Evolutionary conservation across 1,284 basidiomycete species (phyloP).

Genomic region (Apiotrichum laibachii): DNA sequence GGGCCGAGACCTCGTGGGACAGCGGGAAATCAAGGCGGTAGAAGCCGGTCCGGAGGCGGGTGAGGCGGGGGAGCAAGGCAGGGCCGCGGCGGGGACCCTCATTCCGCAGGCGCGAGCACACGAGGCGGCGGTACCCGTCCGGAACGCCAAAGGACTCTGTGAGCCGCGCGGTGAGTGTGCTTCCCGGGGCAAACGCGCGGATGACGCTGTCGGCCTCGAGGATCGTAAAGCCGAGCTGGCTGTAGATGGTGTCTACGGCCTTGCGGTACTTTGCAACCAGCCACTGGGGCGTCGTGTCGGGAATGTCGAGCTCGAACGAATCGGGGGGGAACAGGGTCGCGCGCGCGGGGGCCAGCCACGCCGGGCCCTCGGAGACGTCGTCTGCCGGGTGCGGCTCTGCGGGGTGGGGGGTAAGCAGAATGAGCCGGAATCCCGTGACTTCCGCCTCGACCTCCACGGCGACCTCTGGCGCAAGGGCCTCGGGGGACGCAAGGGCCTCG

Average conservation of each 20-base stretch:
- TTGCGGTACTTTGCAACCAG: not conserved
- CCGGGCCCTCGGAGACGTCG: not conserved
- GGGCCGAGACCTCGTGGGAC: not conserved
- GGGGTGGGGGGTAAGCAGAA: not conserved
- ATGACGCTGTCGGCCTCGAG: not conserved
- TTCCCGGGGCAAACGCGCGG: not conserved
- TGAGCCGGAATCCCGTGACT: not conserved
- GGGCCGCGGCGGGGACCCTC: not conserved
- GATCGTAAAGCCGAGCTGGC: not conserved
- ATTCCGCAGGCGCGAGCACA: not conserved
- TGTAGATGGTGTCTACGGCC: not conserved
- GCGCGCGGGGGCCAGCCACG: not conserved
- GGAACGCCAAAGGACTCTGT: not conserved
- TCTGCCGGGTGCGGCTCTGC: not conserved
- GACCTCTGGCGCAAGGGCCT: not conserved
- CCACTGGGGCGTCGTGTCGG: not conserved
- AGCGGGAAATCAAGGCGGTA: not conserved
- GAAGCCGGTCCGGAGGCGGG: not conserved
- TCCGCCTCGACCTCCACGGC: not conserved
- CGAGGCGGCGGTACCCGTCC: not conserved
- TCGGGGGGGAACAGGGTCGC: not conserved
- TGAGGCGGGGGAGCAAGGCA: not conserved
- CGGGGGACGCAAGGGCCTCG: not conserved
- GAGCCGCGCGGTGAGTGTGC: not conserved
- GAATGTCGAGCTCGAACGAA: constrained; percentile 2